Conservation (phyloP, 2,329 filamentous ascomycete genomes). For the Mycosphaerella sp. region DNA sequence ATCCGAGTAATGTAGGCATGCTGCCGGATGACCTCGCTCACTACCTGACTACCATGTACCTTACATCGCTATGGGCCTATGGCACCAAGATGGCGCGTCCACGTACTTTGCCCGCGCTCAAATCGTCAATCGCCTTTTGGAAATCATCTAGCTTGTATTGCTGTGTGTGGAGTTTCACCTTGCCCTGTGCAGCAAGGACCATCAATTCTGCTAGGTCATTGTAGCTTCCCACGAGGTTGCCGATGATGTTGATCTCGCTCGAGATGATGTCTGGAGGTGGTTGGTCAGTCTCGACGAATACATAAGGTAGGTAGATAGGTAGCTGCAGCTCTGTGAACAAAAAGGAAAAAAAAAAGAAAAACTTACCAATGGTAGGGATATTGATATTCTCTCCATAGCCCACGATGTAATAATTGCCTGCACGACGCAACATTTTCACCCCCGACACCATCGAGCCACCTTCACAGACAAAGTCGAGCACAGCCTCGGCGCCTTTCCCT, state of each 20-base stretch:
- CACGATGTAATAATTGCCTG: conserved; percentile 27
- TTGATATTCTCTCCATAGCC: conserved; percentile 13
- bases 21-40: neutral
- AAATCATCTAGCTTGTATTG: conserved; percentile 27
- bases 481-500: conserved; percentile 24
- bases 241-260: conserved; percentile 26
- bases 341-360: too few species aligned
- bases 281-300: neutral
- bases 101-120: conserved; percentile 21
- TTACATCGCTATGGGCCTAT: neutral
- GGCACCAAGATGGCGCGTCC: conserved; percentile 23
- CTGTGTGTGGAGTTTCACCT: conserved; percentile 24
- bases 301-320: too few species aligned
- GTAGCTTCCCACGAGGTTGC: conserved; percentile 24
- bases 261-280: conserved; percentile 24
- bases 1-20: too few species aligned
- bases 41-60: neutral
- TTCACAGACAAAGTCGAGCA: conserved; percentile 26
- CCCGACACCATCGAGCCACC: conserved; percentile 24
- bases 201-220: conserved; percentile 26
- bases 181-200: conserved; percentile 24
- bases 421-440: conserved; percentile 24
- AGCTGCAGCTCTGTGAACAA: too few species aligned
- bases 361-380: conserved; percentile 8
- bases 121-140: conserved; percentile 25